Evolutionary conservation across 805 yeast genomes (phyloP), one percentile per base, ranked within the genome.

Genomic region (Candida hungchunana): DNA sequence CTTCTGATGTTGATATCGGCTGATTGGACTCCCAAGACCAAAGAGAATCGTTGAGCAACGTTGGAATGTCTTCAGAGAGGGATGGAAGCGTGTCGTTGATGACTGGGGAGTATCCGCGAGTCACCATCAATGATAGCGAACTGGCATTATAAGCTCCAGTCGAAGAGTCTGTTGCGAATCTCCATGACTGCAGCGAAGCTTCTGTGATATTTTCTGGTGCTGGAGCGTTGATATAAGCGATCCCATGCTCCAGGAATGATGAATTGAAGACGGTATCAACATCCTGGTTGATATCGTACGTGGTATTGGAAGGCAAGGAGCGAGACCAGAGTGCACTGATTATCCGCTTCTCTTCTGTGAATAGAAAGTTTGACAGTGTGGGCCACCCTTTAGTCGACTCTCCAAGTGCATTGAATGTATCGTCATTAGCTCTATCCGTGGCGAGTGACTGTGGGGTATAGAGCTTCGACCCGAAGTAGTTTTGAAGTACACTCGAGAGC

Each of bases 11-110:
- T 13, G 44, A 31, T 10, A 42, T 39, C 1, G 93, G 93, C 50
- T 81, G 73, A 8, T 60, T 56, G 0, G 66, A 51, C 0, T 68
- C 72, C 96, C 96, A 88, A 2, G 90, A 72, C 96, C 96, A 88
- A 24, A 72, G 37, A 0, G 71, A 58, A 12, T 51, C 29, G 12
- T 63, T 53, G 10, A 71, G 37, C 18, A 69, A 48, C 0, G 47
- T 34, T 0, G 63, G 51, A 7, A 70, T 54, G 12, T 54, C 47
- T 11, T 17, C 1, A 2, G 39, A 20, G 9, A 62, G 31, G 20
- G 29, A 27, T 30, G 31, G 28, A 44, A 51, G 21, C 10, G 67
- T 44, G 44, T 74, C 32, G 59, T 71, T 59, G 19, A 87, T 54
- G 1, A 86, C 67, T 0, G 95, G 87, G 0, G 84, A 69, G 35